Percentiles rank a stretch among this genome's conserved stretches.
These are phyloP conservation scores for Blepharisma stoltei DNA, from an alignment of 73 alveolate genomes.

Conservation along the genomic window DNA sequence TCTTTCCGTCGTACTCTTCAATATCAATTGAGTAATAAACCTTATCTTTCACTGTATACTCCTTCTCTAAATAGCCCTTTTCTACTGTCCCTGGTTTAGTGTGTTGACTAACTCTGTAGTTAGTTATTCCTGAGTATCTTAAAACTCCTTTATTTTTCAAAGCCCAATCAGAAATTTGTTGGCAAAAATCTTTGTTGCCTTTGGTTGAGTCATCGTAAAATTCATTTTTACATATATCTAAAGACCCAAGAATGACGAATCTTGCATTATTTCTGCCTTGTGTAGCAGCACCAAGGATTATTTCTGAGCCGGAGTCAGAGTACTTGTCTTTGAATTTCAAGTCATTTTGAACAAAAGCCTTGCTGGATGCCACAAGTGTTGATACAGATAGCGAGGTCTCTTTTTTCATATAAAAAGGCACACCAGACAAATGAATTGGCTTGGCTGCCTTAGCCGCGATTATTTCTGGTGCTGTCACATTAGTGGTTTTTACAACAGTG, in stretches of 20 bases:
- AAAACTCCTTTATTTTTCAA: constrained; percentile 65
- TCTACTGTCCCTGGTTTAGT: constrained; percentile 25
- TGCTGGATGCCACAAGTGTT: not conserved
- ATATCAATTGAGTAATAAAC: constrained; percentile 57
- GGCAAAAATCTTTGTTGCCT: constrained; percentile 54
- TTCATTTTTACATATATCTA: constrained; percentile 64
- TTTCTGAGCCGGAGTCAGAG: constrained; percentile 43
- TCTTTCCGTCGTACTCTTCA: constrained; percentile 37
- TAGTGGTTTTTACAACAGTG: not conserved
- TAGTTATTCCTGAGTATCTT: constrained; percentile 50
- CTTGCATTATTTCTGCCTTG: constrained; percentile 71
- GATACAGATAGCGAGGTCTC: not conserved
- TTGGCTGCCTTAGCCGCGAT: not conserved
- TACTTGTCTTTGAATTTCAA: not conserved
- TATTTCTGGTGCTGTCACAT: not conserved
- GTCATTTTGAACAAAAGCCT: constrained; percentile 23
- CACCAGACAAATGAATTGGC: constrained; percentile 10
- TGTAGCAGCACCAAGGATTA: constrained; percentile 64
- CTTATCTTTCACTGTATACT: constrained; percentile 69
- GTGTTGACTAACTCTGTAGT: constrained; percentile 37
- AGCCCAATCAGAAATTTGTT: constrained; percentile 60
- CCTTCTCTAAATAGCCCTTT: constrained; percentile 44
- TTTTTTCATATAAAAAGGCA: not conserved
- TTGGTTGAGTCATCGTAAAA: constrained; percentile 35
- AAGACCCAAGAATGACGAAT: constrained; percentile 61